phyloP scores from a whole-genome alignment of 352 stramenopile genomes.

The Phytophthora citrophthora region DNA sequence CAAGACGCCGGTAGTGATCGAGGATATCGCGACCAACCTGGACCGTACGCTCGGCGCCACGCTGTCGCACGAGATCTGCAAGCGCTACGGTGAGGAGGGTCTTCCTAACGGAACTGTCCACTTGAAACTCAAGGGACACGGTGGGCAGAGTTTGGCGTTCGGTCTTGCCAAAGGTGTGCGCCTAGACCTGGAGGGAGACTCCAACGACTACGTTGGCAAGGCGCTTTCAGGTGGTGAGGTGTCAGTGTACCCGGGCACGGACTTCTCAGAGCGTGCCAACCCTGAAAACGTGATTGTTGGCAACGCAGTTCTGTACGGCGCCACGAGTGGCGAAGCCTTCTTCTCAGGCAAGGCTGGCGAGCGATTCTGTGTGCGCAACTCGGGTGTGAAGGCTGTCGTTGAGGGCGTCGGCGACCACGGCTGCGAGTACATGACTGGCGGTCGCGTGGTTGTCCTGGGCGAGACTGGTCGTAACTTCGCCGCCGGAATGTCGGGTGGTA shows the following conservation, averaged over 20 bases:
- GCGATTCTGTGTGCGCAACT: slow-evolving; percentile 97
- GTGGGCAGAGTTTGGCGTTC: slow-evolving; percentile 94
- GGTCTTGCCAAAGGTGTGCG: slow-evolving; percentile 94
- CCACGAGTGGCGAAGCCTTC: slow-evolving; percentile 94
- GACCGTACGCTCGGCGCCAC: slow-evolving; percentile 95
- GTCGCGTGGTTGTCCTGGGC: slow-evolving; percentile 93
- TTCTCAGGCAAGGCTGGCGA: slow-evolving; percentile 96
- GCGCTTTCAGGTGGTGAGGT: slow-evolving; percentile 94
- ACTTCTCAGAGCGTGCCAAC: slow-evolving; percentile 73
- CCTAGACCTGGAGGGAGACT: slow-evolving; percentile 93
- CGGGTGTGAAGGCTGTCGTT: slow-evolving; percentile 94
- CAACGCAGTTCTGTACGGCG: slow-evolving; percentile 96
- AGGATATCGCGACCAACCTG: slow-evolving; percentile 89
- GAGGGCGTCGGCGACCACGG: slow-evolving; percentile 97
- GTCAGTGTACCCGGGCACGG: slow-evolving; percentile 84
- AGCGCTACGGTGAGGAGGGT: slow-evolving; percentile 89
- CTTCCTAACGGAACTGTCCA: slow-evolving; percentile 94
- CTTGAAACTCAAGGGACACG: slow-evolving; percentile 94
- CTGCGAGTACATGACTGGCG: slow-evolving; percentile 99
- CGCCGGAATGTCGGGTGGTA: slow-evolving; percentile 96
- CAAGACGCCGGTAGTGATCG: slow-evolving; percentile 67
- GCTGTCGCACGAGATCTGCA: slow-evolving; percentile 95
- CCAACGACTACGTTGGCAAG: slow-evolving; percentile 97
- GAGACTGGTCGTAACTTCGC: slow-evolving; percentile 96
- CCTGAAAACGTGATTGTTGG: slow-evolving; percentile 93